These are phyloP conservation scores for Penicillium ucsense DNA, from an alignment of 495 filamentous ascomycete species.

Conservation along the genomic window DNA sequence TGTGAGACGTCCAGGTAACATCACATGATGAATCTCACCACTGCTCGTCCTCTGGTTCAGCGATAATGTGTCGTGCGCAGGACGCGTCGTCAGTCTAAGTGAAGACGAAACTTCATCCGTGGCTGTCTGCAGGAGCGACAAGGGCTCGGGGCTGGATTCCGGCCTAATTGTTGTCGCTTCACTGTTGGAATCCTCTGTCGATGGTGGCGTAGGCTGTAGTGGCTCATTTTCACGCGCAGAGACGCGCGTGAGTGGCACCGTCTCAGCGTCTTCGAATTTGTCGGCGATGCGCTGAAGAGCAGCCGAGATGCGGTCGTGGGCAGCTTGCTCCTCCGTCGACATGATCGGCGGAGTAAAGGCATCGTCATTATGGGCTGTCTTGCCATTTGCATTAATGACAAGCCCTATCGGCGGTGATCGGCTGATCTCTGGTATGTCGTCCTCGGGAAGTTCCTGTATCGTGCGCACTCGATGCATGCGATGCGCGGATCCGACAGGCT, in stretches of 20 bases:
- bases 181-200: constrained; percentile 5
- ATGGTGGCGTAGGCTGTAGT: neutral
- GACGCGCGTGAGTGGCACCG: neutral
- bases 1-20: neutral
- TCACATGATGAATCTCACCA: neutral
- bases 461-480: neutral
- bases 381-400: neutral
- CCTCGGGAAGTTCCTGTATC: neutral
- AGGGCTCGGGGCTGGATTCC: neutral
- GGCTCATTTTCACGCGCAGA: neutral
- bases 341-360: neutral
- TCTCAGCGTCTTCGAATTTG: constrained; percentile 1
- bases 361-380: neutral
- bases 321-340: constrained; percentile 7
- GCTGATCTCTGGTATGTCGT: neutral
- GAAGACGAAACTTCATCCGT: neutral
- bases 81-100: neutral
- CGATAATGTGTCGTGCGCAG: neutral
- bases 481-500: neutral
- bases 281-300: neutral
- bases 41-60: neutral
- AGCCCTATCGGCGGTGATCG: neutral
- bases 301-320: constrained; percentile 6
- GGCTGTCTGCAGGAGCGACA: neutral
- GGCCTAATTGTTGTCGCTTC: constrained; percentile 4